These are phyloP conservation scores for Nemania serpens DNA, from an alignment of 2,329 filamentous ascomycete species.

Conservation along the genomic window DNA sequence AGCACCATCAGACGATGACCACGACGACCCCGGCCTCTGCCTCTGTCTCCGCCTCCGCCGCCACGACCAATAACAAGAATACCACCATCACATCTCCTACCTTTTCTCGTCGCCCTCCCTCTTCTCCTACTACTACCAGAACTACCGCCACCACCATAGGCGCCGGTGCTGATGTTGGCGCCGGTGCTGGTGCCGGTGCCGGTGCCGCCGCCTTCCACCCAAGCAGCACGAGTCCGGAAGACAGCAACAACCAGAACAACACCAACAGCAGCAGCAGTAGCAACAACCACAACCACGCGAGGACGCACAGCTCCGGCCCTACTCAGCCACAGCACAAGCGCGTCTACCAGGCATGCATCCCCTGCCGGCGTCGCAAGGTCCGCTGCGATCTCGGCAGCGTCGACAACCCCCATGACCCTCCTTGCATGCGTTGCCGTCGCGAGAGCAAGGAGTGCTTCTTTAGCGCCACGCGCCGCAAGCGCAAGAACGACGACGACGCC, in stretches of 20 bases:
- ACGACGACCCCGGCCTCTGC: conserved; percentile 2
- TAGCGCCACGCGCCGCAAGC: conserved; percentile 90
- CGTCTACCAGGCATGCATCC: conserved; percentile 67
- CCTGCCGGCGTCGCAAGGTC: conserved; percentile 65
- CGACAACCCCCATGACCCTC: conserved; percentile 91
- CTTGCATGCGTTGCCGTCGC: conserved; percentile 89
- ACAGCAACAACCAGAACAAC: background rate
- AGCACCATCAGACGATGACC: background rate
- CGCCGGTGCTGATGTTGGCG: background rate
- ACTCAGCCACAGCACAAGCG: conserved; percentile 57
- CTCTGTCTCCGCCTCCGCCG: background rate
- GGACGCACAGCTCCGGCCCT: conserved; percentile 23
- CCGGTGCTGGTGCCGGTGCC: background rate
- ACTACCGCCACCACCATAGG: background rate
- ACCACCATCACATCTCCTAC: background rate
- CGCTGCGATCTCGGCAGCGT: conserved; percentile 72
- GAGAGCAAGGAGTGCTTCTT: conserved; percentile 98
- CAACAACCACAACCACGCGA: conserved; percentile 8
- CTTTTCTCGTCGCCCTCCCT: conserved; percentile 7
- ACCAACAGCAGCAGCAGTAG: background rate
- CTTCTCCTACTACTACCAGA: background rate
- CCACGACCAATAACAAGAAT: too few relatives aligned
- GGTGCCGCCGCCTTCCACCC: background rate
- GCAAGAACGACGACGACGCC: conserved; percentile 72
- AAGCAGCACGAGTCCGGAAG: background rate